Evolutionary conservation across 2,329 filamentous ascomycete species (phyloP).

Genomic region (Penicillium sp.): DNA sequence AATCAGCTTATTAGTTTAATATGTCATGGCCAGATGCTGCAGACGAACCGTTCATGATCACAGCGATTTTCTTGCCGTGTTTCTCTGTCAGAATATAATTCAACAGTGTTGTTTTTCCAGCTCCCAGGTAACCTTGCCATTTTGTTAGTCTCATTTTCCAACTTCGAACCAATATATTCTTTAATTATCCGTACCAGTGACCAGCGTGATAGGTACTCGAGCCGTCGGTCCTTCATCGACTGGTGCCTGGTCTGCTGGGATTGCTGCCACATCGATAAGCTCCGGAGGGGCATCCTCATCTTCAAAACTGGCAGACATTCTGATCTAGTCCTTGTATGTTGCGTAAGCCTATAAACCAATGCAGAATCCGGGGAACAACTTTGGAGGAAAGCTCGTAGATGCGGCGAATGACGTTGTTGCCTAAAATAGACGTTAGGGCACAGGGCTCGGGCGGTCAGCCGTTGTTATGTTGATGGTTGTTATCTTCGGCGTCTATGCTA

Average conservation of each 20-base stretch:
- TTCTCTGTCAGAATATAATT: constrained; percentile 95
- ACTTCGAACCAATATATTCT: neutral
- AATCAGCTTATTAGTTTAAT: constrained; percentile 18
- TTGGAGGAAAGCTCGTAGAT: constrained; percentile 6
- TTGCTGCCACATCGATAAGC: constrained; percentile 41
- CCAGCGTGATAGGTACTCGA: constrained; percentile 52
- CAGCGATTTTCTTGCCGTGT: constrained; percentile 96
- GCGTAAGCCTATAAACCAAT: neutral
- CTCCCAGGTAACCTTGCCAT: constrained; percentile 77
- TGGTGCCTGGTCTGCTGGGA: constrained; percentile 26
- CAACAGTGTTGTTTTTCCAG: constrained; percentile 90
- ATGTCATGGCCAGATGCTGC: neutral
- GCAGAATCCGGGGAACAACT: neutral
- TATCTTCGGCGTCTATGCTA: constrained; percentile 16
- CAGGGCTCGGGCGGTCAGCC: constrained; percentile 34
- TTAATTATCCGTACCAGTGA: constrained; percentile 44
- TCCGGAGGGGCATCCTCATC: constrained; percentile 48
- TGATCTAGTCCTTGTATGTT: neutral
- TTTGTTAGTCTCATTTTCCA: neutral
- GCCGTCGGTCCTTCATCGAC: constrained; percentile 28
- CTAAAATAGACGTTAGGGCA: constrained; percentile 23
- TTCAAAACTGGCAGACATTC: constrained; percentile 30
- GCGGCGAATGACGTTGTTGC: constrained; percentile 26
- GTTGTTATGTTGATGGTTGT: constrained; percentile 23
- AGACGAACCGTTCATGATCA: constrained; percentile 81